Base-by-base conservation (phyloP, 2,329 filamentous ascomycete species). In the Cytospora mali region DNA sequence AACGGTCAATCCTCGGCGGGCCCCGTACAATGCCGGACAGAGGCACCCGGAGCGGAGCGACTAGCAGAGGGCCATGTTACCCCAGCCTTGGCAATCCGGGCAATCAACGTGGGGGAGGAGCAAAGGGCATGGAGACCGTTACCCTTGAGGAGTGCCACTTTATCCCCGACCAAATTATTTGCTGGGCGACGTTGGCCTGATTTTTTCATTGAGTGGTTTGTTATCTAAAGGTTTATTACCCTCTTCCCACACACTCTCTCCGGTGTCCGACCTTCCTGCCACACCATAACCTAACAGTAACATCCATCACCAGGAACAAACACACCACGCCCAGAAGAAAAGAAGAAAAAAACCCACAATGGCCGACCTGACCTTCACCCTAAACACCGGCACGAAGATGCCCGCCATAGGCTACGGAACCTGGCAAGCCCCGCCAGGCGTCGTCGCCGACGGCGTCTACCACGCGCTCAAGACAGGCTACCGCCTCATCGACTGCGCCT, bases 401-500 rank as follows among this genome's bases (percentile, higher is more conserved):
- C 87, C 87, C 55, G 84, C 86, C 46, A 73, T 90, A 23, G 87
- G 86, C 58, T 79, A 89, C 31, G 86, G 86, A 69, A 89, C 86
- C 66, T 89, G 87, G 87, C 85, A 89, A 74, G 81, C 85, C 10
- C 78, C 77, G 3, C 79, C 84, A 0, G 86, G 84, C 51, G 78
- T 87, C 71, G 85, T 89, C 60, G 77, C 81, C 58, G 74, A 76
- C 1, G 86, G 87, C 31, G 86, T 89, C 42, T 76, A 79, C 54
- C 79, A 81, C 66, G 86, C 88, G 51, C 80, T 89, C 61, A 79
- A 82, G 70, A 71, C 74, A 62, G 84, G 83, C 21, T 86, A 87
- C 78, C 77, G 77, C 69, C 81, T 86, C 67, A 82, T 93, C 69
- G 90, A 93, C 77, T 84, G 86, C 68, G 88, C 90, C 6, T 91